phyloP scores from a whole-genome alignment of 1,284 basidiomycete species.

The Boletus smithii region DNA sequence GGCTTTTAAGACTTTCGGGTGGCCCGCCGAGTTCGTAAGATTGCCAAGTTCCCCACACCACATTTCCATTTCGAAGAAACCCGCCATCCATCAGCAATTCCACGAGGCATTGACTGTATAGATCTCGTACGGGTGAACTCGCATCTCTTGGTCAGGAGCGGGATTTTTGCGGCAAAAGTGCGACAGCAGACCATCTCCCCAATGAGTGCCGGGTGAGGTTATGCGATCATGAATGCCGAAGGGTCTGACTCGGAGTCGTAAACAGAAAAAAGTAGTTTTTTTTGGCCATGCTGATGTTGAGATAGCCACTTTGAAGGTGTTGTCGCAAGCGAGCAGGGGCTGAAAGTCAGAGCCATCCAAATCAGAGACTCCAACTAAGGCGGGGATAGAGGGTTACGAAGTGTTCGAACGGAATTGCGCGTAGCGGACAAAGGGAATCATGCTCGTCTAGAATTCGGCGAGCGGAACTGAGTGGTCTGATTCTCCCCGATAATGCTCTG shows the following conservation, averaged over 20 bases:
- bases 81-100: slow-evolving; percentile 21
- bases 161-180: slow-evolving; percentile 7
- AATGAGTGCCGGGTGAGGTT: background rate
- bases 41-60: slow-evolving; percentile 14
- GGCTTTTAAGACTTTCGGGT: slow-evolving; percentile 12
- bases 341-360: background rate
- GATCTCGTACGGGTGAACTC: slow-evolving; percentile 3
- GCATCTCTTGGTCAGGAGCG: slow-evolving; percentile 7
- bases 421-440: slow-evolving; percentile 1
- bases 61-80: slow-evolving; percentile 23
- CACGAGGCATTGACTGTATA: slow-evolving; percentile 24
- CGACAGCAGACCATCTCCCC: background rate
- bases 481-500: slow-evolving; percentile 1
- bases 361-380: slow-evolving; percentile 4
- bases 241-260: background rate
- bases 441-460: slow-evolving; percentile 4
- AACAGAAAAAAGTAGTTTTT: background rate
- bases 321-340: slow-evolving; percentile 1
- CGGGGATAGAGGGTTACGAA: background rate
- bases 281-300: slow-evolving; percentile 5
- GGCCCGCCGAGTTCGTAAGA: slow-evolving; percentile 8
- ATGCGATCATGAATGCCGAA: background rate
- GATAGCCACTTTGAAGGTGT: slow-evolving; percentile 1
- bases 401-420: slow-evolving; percentile 10
- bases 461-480: background rate